Percentiles rank a stretch among this genome's conserved stretches.
These are phyloP conservation scores for Fraxinus ornus DNA, from an alignment of 305 asterid genomes.

Conservation along the genomic window DNA sequence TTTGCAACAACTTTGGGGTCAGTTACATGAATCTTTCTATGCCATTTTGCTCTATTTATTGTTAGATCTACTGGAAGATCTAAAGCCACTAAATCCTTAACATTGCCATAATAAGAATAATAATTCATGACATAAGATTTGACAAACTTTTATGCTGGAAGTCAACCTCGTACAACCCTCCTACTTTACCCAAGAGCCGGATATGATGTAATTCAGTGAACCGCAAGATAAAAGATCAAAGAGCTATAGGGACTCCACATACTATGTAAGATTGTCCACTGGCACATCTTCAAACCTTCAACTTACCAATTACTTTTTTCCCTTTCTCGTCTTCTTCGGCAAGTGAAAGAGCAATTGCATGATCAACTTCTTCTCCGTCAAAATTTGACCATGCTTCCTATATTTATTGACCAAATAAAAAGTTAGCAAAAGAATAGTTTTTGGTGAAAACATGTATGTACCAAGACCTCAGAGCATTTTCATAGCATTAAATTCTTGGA, in stretches of 20 bases:
- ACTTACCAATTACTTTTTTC: conserved; percentile 74
- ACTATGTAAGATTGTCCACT: conserved; percentile 8
- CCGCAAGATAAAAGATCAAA: neutral
- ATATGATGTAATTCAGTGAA: neutral
- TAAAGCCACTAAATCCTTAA: neutral
- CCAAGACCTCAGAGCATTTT: neutral
- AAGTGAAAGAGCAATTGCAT: conserved; percentile 83
- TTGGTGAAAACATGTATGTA: neutral
- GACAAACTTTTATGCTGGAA: neutral
- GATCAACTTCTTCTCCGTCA: conserved; percentile 81
- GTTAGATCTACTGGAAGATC: neutral
- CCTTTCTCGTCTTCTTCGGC: conserved; percentile 76
- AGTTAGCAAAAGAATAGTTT: neutral
- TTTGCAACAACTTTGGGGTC: neutral
- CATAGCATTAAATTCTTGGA: neutral
- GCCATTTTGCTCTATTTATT: neutral
- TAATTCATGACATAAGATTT: neutral
- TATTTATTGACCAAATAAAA: conserved; percentile 16
- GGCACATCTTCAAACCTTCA: conserved; percentile 2
- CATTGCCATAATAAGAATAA: neutral
- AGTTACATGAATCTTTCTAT: neutral
- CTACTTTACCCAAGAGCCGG: neutral
- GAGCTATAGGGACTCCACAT: conserved; percentile 22
- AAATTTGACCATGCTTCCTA: conserved; percentile 77
- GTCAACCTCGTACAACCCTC: neutral